These are phyloP conservation scores for Botryotinia convoluta DNA, from an alignment of 2,329 filamentous ascomycete species.

Conservation along the genomic window DNA sequence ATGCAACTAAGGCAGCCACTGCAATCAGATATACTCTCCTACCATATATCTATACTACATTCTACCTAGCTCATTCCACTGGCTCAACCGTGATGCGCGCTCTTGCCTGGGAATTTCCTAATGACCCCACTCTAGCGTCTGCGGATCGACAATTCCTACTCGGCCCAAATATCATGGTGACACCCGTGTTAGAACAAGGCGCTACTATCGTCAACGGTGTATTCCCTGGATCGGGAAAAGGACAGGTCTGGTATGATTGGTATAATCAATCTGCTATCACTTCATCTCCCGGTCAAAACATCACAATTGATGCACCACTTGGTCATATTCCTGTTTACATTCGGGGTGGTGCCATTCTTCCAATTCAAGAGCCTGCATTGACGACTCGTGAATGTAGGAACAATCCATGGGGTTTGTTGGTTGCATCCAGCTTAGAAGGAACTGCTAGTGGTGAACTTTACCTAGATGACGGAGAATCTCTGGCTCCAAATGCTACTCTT, in stretches of 20 bases:
- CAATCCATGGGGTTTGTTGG: slow-evolving; percentile 66
- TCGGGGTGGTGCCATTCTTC: slow-evolving; percentile 65
- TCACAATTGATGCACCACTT: slow-evolving; percentile 58
- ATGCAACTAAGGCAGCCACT: slow-evolving; percentile 66
- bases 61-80: slow-evolving; percentile 62
- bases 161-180: slow-evolving; percentile 62
- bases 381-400: slow-evolving; percentile 62
- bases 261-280: slow-evolving; percentile 61
- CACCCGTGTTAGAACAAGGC: slow-evolving; percentile 63
- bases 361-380: slow-evolving; percentile 64
- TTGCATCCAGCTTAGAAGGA: slow-evolving; percentile 55
- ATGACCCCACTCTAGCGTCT: slow-evolving; percentile 64
- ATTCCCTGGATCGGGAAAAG: slow-evolving; percentile 63
- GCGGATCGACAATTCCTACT: slow-evolving; percentile 72
- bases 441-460: slow-evolving; percentile 63
- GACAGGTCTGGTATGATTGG: slow-evolving; percentile 74
- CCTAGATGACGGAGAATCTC: slow-evolving; percentile 71
- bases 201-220: slow-evolving; percentile 59
- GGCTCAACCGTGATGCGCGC: slow-evolving; percentile 72
- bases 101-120: slow-evolving; percentile 70
- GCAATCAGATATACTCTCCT: slow-evolving; percentile 67
- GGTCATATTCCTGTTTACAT: slow-evolving; percentile 71
- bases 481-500: slow-evolving; percentile 54
- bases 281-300: slow-evolving; percentile 53
- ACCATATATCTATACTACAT: slow-evolving; percentile 74